Base-by-base conservation (phyloP, 768 basidiomycete species). In the Tulasnella sp. region DNA sequence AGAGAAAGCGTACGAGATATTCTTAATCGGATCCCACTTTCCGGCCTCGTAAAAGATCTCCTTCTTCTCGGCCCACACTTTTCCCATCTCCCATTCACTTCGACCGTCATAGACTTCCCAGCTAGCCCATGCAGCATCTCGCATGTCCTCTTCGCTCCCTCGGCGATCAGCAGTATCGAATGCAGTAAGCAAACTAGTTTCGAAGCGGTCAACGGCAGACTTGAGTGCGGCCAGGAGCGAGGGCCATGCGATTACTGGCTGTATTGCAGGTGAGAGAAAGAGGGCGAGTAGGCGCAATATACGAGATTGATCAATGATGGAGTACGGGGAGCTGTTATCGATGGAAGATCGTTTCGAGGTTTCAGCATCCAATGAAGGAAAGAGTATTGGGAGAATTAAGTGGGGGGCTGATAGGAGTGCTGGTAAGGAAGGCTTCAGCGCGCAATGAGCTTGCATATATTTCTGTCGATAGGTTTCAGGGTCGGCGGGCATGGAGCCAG, bases 61-160 rank as follows among this genome's bases (percentile, higher is more conserved):
- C 47, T 87, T 75, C 74, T 95, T 94, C 72, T 99, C 94, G 1
- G 88, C 84, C 90, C 95, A 99, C 17, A 94, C 85, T 64, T 90
- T 85, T 0, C 89, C 89, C 76, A 96, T 83, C 71, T 95, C 94
- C 89, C 89, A 94, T 60, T 90, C 86, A 24, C 49, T 47, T 51
- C 49, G 51, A 4, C 67, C 69, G 23, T 77, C 71, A 79, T 85
- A 87, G 0, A 96, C 81, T 63, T 86, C 81, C 92, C 92, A 97
- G 67, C 88, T 85, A 0, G 88, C 80, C 58, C 81, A 81, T 4
- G 93, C 89, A 0, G 84, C 86, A 56, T 87, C 82, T 54, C 77
- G 76, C 94, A 98, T 97, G 11, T 73, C 79, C 0, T 63, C 68
- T 67, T 95, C 90, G 63, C 95, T 82, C 3, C 74, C 76, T 27